A percentile compares a stretch with the other conserved stretches of the same genome.
Evolutionary conservation across 352 stramenopile species (phyloP).

Genomic region (Pythium phragmiticola): DNA sequence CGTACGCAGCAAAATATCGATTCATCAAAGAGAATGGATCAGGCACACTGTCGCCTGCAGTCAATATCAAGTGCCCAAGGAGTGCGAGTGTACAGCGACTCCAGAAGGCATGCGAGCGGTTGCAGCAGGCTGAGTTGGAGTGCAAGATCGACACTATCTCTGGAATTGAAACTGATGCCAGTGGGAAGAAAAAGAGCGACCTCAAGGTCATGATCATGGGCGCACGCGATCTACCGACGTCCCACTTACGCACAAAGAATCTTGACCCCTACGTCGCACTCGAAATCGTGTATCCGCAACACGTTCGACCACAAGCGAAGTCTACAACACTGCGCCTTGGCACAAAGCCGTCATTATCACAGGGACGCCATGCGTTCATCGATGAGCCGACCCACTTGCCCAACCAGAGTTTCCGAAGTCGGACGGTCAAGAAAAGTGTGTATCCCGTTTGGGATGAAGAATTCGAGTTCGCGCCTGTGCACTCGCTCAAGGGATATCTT

Average conservation of each 20-base stretch:
- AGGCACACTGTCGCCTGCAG: slow-evolving; percentile 19
- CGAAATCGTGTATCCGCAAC: slow-evolving; percentile 61
- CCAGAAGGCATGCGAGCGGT: slow-evolving; percentile 52
- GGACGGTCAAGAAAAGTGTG: slow-evolving; percentile 70
- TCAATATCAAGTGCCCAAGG: slow-evolving; percentile 20
- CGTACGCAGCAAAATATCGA: slow-evolving; percentile 47
- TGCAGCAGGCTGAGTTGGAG: slow-evolving; percentile 44
- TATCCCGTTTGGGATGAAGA: slow-evolving; percentile 82
- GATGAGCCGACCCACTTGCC: slow-evolving; percentile 7
- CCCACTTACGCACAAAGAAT: slow-evolving; percentile 69
- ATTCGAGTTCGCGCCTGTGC: slow-evolving; percentile 59
- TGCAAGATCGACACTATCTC: slow-evolving; percentile 47
- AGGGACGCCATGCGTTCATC: not conserved
- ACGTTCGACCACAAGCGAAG: slow-evolving; percentile 22
- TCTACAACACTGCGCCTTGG: not conserved
- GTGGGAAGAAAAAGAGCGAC: slow-evolving; percentile 46
- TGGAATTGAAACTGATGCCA: slow-evolving; percentile 61
- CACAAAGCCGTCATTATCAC: not conserved
- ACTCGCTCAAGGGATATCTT: slow-evolving; percentile 67
- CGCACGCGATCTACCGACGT: slow-evolving; percentile 53
- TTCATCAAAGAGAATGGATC: slow-evolving; percentile 33
- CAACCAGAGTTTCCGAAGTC: slow-evolving; percentile 44
- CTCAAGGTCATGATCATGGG: slow-evolving; percentile 55
- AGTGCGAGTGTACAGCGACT: slow-evolving; percentile 45
- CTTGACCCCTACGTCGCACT: slow-evolving; percentile 66